A percentile compares a stretch with the other conserved stretches of the same genome.
phyloP scores from a whole-genome alignment of 306 rosid species.

The Dalbergia oliveri region DNA sequence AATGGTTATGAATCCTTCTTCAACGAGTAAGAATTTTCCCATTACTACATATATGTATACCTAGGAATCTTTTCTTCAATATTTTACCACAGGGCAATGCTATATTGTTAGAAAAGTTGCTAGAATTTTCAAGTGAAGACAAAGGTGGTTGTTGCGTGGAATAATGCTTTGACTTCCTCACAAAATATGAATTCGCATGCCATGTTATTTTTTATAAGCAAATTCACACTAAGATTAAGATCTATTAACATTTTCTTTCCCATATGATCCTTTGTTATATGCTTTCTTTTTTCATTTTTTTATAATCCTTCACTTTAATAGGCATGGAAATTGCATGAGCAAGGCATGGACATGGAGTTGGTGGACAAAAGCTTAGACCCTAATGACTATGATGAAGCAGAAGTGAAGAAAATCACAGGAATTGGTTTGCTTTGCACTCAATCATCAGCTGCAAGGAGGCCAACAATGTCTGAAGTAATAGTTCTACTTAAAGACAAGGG shows the following conservation, averaged over 20 bases:
- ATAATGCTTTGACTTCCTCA: no score
- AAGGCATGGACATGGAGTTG: conserved; percentile 53
- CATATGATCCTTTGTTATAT: background rate
- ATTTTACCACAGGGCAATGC: no score
- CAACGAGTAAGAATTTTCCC: conserved; percentile 58
- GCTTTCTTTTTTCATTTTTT: no score
- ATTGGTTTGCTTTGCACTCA: conserved; percentile 71
- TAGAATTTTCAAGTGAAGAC: no score
- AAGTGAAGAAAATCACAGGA: conserved; percentile 60
- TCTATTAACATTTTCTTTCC: background rate
- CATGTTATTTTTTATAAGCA: no score
- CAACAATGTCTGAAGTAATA: conserved; percentile 74
- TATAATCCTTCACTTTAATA: conserved; percentile 1
- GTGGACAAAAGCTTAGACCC: conserved; percentile 59
- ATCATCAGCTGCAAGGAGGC: conserved; percentile 63
- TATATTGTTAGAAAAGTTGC: no score
- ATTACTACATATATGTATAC: background rate
- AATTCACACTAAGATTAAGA: no score
- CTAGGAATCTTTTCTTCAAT: no score
- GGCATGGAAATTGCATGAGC: conserved; percentile 72
- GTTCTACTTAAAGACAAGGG: conserved; percentile 61
- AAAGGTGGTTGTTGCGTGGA: no score
- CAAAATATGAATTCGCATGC: no score
- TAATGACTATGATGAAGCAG: conserved; percentile 59
- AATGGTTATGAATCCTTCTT: conserved; percentile 61